Conservation (phyloP, 352 stramenopile genomes). For the Globisporangium rhizosaccharum region DNA sequence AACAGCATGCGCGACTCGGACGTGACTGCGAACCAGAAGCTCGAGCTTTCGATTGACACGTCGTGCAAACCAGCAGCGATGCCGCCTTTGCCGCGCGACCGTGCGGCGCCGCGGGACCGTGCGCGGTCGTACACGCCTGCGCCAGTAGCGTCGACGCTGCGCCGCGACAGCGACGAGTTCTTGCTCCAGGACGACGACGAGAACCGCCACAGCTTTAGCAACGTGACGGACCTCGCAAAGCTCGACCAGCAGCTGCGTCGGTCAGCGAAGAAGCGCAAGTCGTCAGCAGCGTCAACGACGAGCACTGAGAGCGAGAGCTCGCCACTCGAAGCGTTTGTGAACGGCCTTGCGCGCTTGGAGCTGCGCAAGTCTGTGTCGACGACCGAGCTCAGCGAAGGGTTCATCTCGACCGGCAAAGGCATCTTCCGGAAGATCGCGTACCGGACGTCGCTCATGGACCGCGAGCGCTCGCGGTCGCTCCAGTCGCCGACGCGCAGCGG, state of each 20-base stretch:
- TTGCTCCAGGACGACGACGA: constrained; percentile 4
- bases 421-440: constrained; percentile 83
- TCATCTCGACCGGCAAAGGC: constrained; percentile 83
- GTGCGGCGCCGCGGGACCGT: constrained; percentile 1
- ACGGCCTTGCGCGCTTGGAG: constrained; percentile 37
- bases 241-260: constrained; percentile 11
- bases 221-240: constrained; percentile 10
- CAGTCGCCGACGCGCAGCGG: constrained; percentile 25
- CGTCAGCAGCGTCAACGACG: constrained; percentile 40
- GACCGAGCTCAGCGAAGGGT: constrained; percentile 62
- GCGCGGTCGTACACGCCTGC: constrained; percentile 11
- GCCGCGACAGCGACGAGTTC: not conserved
- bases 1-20: constrained; percentile 8
- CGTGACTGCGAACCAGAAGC: constrained; percentile 1
- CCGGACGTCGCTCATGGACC: constrained; percentile 35
- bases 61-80: not conserved
- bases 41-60: constrained; percentile 17
- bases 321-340: constrained; percentile 34
- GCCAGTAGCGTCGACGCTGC: not conserved
- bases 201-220: constrained; percentile 5
- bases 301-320: constrained; percentile 40
- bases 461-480: constrained; percentile 27
- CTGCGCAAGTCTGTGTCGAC: constrained; percentile 43
- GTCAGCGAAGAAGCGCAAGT: constrained; percentile 37
- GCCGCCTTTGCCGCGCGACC: constrained; percentile 8